Conservation (phyloP, 345 rosid species). For the Arabidopsis arenosa region DNA sequence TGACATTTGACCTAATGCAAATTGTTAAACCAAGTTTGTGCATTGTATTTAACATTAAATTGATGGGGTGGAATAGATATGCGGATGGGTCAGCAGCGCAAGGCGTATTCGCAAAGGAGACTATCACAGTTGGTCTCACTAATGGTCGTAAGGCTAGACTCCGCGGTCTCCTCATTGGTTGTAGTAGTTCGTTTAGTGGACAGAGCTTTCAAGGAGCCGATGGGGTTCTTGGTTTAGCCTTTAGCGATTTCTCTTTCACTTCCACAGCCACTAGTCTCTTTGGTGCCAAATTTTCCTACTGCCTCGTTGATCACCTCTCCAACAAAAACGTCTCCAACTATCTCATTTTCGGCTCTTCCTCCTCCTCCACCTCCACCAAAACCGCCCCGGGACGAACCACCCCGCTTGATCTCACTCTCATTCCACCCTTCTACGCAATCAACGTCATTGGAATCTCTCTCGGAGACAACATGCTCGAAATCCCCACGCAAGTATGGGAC, state of each 20-base stretch:
- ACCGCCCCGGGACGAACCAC: slow-evolving; percentile 39
- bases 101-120: slow-evolving; percentile 67
- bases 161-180: slow-evolving; percentile 53
- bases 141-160: slow-evolving; percentile 46
- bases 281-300: slow-evolving; percentile 62
- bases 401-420: slow-evolving; percentile 48
- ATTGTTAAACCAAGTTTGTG: neutral
- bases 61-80: slow-evolving; percentile 43
- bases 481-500: slow-evolving; percentile 59
- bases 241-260: slow-evolving; percentile 54
- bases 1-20: neutral
- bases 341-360: slow-evolving; percentile 52
- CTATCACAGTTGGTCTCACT: slow-evolving; percentile 44
- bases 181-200: slow-evolving; percentile 51
- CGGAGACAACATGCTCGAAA: slow-evolving; percentile 45
- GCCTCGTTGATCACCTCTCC: slow-evolving; percentile 66
- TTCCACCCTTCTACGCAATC: slow-evolving; percentile 58
- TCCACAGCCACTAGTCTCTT: slow-evolving; percentile 42
- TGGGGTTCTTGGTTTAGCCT: slow-evolving; percentile 65
- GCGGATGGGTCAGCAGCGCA: slow-evolving; percentile 50
- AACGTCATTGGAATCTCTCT: slow-evolving; percentile 56
- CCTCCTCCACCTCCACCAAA: slow-evolving; percentile 3
- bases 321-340: slow-evolving; percentile 56
- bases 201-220: slow-evolving; percentile 48
- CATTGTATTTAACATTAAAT: neutral